phyloP scores from a whole-genome alignment of 2,329 filamentous ascomycete genomes.

The Aquanectria penicillioides region DNA sequence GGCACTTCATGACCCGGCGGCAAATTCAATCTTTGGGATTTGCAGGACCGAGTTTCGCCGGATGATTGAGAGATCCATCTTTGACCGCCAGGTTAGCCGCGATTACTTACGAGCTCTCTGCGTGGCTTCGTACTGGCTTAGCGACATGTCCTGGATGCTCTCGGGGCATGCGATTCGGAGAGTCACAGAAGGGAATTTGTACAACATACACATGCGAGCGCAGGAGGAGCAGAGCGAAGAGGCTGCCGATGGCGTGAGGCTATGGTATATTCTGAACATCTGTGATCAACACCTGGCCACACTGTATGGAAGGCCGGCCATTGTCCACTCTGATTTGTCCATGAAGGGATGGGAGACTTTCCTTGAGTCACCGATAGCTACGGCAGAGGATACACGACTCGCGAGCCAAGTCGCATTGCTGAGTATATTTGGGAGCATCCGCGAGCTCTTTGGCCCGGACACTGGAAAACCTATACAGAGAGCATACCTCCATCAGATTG shows the following conservation, averaged over 20 bases:
- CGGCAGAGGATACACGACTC: conserved; percentile 63
- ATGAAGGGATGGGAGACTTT: conserved; percentile 66
- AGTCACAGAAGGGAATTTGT: conserved; percentile 57
- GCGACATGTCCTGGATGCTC: conserved; percentile 70
- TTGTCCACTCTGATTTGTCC: conserved; percentile 65
- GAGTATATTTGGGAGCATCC: conserved; percentile 64
- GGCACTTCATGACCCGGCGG: conserved; percentile 65
- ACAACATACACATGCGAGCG: conserved; percentile 50
- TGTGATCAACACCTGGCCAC: conserved; percentile 70
- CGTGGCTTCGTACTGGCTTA: conserved; percentile 70
- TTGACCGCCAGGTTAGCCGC: conserved; percentile 46
- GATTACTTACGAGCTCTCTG: conserved; percentile 69
- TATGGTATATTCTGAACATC: conserved; percentile 69
- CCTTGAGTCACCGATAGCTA: conserved; percentile 58
- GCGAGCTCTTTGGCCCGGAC: conserved; percentile 66
- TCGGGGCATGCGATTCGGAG: conserved; percentile 61
- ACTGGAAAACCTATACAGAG: conserved; percentile 61
- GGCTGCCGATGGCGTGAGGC: conserved; percentile 60
- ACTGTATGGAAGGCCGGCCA: conserved; percentile 65
- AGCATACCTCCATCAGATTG: conserved; percentile 60
- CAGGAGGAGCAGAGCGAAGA: conserved; percentile 50
- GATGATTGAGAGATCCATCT: conserved; percentile 58
- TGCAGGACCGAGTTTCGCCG: conserved; percentile 66
- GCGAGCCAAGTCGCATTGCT: conserved; percentile 68
- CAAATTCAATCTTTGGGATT: conserved; percentile 59